These are phyloP conservation scores for Nelumbo lutea DNA, from an alignment of 164 flowering plant species.

Conservation along the genomic window DNA sequence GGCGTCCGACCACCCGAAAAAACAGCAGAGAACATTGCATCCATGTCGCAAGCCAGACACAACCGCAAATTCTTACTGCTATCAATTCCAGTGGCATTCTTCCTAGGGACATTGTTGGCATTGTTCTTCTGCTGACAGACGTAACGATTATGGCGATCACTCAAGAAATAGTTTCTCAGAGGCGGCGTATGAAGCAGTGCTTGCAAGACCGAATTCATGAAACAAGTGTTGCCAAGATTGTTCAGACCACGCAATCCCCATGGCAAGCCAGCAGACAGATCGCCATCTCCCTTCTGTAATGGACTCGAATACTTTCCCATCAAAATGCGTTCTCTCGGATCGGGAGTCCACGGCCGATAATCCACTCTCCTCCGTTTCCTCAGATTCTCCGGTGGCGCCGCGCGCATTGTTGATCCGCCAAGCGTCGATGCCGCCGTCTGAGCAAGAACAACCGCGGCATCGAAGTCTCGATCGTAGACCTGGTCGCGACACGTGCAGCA, in stretches of 20 bases:
- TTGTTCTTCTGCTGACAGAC: constrained; percentile 51
- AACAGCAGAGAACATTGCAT: constrained; percentile 66
- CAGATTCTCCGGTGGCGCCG: constrained; percentile 31
- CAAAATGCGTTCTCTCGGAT: constrained; percentile 36
- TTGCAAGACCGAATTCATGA: constrained; percentile 91
- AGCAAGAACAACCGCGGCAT: constrained; percentile 53
- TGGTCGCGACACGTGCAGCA: constrained; percentile 75
- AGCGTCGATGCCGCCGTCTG: constrained; percentile 30
- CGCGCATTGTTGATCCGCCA: constrained; percentile 8
- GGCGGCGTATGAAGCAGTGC: constrained; percentile 92
- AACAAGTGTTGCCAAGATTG: constrained; percentile 87
- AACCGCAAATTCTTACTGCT: constrained; percentile 16
- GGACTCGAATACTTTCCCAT: constrained; percentile 37
- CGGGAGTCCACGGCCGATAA: constrained; percentile 69
- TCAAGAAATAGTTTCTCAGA: constrained; percentile 72
- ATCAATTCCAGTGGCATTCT: neutral
- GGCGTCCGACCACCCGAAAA: constrained; percentile 73
- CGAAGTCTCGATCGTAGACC: constrained; percentile 79
- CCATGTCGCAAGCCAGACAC: constrained; percentile 84
- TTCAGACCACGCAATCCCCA: constrained; percentile 79
- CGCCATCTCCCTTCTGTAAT: constrained; percentile 17
- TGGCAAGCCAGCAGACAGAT: constrained; percentile 23
- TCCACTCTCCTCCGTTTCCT: constrained; percentile 60
- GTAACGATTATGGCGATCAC: constrained; percentile 69
- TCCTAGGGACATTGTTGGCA: constrained; percentile 2